Conservation (phyloP, 106 monocot species). For the Iris macrosiphon region DNA sequence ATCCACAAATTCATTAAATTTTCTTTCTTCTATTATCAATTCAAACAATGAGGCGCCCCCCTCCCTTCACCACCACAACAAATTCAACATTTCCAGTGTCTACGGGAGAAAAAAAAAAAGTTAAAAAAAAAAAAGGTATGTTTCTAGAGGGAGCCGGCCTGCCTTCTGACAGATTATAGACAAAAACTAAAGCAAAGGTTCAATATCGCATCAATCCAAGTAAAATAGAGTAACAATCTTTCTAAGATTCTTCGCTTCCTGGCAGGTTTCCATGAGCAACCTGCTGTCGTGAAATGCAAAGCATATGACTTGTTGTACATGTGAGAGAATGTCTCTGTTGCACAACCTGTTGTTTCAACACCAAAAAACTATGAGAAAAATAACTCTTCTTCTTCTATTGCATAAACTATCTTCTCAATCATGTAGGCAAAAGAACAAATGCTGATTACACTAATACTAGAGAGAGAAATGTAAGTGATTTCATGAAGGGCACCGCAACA, state of each 20-base stretch:
- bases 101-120: neutral
- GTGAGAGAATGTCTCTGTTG: constrained; percentile 96
- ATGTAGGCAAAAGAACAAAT: no score
- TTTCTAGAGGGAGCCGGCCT: neutral
- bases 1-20: neutral
- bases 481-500: no score
- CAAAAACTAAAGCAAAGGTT: neutral
- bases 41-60: neutral
- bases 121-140: neutral
- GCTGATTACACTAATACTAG: no score
- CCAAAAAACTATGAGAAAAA: constrained; percentile 2
- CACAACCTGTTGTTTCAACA: constrained; percentile 56
- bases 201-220: constrained; percentile 53
- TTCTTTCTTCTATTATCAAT: neutral
- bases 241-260: constrained; percentile 87
- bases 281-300: constrained; percentile 97
- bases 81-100: neutral
- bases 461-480: no score
- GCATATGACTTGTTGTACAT: constrained; percentile 93
- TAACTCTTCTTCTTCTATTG: no score
- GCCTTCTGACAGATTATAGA: neutral
- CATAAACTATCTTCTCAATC: no score
- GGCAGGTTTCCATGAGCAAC: constrained; percentile 97
- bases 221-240: constrained; percentile 99
- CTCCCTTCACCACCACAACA: neutral